Percentiles rank a stretch among this genome's conserved stretches.
Conservation (phyloP, 2,329 filamentous ascomycete species). For the Colletotrichum agaves region DNA sequence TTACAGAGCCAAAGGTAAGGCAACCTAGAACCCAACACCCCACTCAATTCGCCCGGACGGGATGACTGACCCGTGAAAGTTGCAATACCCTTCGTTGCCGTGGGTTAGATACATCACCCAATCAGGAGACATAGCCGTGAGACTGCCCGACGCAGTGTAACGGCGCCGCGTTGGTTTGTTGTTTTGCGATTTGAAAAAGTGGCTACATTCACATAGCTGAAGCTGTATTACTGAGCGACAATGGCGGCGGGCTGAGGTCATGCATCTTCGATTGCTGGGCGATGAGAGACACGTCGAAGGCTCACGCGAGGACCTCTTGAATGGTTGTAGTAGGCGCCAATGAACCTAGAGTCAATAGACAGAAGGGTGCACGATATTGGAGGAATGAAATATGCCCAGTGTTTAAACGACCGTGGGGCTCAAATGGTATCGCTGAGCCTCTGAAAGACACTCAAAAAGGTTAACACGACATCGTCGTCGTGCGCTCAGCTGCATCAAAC, state of each 20-base stretch:
- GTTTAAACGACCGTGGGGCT: neutral
- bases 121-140: constrained; percentile 94
- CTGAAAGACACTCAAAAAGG: no score
- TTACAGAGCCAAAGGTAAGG: constrained; percentile 95
- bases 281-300: constrained; percentile 15
- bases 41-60: neutral
- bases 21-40: constrained; percentile 42
- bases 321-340: neutral
- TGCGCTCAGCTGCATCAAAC: no score
- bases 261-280: neutral
- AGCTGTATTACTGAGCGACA: constrained; percentile 15
- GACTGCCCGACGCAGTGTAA: constrained; percentile 88
- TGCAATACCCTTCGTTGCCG: constrained; percentile 97
- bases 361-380: neutral
- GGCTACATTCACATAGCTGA: neutral
- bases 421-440: neutral
- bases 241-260: constrained; percentile 5
- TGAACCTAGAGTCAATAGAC: neutral
- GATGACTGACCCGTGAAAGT: constrained; percentile 57
- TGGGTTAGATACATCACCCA: constrained; percentile 99
- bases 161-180: constrained; percentile 40
- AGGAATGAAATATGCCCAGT: constrained; percentile 20
- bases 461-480: no score
- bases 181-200: neutral
- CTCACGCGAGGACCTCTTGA: neutral